phyloP scores from a whole-genome alignment of 345 rosid genomes.

The Brassica incana region DNA sequence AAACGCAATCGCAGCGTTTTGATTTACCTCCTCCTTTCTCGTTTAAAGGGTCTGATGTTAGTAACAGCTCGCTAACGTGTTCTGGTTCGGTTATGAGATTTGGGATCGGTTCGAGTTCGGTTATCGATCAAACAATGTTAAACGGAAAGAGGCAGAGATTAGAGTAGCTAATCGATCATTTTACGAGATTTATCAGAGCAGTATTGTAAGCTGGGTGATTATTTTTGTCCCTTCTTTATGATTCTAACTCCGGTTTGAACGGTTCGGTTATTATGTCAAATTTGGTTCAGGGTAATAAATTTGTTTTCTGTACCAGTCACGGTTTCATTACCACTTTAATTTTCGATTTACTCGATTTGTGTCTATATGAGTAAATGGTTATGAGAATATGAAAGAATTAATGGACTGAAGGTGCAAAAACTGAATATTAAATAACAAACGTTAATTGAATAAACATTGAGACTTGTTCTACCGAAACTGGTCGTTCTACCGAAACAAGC shows the following conservation, averaged over 20 bases:
- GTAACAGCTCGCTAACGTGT: conserved; percentile 36
- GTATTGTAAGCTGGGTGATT: conserved; percentile 11
- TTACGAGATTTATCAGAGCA: background rate
- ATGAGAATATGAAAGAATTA: background rate
- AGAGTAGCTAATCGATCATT: conserved; percentile 32
- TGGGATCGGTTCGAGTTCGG: conserved; percentile 29
- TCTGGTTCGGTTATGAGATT: conserved; percentile 55
- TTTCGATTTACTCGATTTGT: conserved; percentile 38
- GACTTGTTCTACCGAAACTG: background rate
- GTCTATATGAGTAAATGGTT: background rate
- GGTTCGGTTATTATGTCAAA: background rate
- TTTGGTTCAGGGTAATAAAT: background rate
- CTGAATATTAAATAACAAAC: too few species aligned
- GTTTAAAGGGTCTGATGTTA: conserved; percentile 30
- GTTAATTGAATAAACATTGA: too few species aligned
- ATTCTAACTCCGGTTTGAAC: background rate
- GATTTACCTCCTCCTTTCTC: conserved; percentile 41
- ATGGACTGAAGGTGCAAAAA: background rate
- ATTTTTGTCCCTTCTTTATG: background rate
- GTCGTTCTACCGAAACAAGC: background rate
- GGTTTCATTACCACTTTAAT: background rate
- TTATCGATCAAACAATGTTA: conserved; percentile 33
- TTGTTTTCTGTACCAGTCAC: background rate
- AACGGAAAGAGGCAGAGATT: conserved; percentile 60
- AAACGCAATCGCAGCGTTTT: conserved; percentile 39